Evolutionary conservation across 768 basidiomycete species (phyloP), one percentile per base, ranked within the genome.

Genomic region (Thelephora aurantiotincta): DNA sequence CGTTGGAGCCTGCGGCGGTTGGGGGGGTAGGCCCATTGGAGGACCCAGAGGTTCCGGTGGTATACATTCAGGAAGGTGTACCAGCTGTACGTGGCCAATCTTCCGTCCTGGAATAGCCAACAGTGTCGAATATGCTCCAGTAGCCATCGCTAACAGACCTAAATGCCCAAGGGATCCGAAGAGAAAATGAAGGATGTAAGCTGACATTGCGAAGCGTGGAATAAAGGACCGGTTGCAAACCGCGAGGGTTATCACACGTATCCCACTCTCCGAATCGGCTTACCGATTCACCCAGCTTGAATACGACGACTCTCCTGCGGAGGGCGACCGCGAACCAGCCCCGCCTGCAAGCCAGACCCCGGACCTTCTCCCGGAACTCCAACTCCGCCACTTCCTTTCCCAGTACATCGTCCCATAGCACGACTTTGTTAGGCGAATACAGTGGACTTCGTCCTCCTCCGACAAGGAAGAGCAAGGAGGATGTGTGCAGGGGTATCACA

Each of bases 351-450:
- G 80, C 80, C 43, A 91, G 62, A 0, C 87, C 87, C 49, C 84
- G 71, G 1, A 90, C 88, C 49, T 73, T 70, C 64, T 91, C 90
- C 56, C 84, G 72, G 58, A 94, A 93, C 64, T 92, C 89, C 50
- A 93, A 72, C 61, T 92, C 88, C 34, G 85, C 87, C 44, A 89
- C 82, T 59, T 91, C 85, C 51, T 68, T 67, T n/a, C 76, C 77
- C 3, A 74, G 64, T 2, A 72, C 73, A 64, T 89, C 89, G 62
- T 93, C 84, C 88, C 88, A 93, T 46, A 94, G 61, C 53, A 93
- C 71, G 47, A 92, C 85, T 67, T 94, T 93, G 65, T 93, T 93
- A 23, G 83, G 85, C 23, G 91, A 85, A 64, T 91, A 93, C 9
- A 82, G 74, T 26, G 90, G 90, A 60, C 85, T 90, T 47, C 80